Evolutionary conservation across 1,284 basidiomycete species (phyloP).

Genomic region (Microbotryum saponariae): DNA sequence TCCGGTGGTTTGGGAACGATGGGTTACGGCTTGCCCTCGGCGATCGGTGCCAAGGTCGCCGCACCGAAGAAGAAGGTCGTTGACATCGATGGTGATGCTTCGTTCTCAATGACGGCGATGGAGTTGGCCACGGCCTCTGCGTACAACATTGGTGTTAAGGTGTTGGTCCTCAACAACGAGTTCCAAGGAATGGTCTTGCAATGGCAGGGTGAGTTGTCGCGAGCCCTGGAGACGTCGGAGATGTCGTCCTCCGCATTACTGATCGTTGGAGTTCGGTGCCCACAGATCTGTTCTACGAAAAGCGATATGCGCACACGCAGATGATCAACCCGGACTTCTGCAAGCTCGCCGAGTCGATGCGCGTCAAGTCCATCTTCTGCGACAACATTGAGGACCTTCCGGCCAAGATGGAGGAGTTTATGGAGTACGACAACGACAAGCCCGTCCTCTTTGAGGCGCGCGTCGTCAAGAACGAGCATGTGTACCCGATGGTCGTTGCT

Average conservation of each 20-base stretch:
- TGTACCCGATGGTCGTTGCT: constrained; percentile 55
- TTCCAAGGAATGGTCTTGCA: constrained; percentile 98
- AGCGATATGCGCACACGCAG: constrained; percentile 83
- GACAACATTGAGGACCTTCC: constrained; percentile 66
- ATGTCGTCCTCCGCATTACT: not conserved
- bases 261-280: not conserved
- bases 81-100: constrained; percentile 95
- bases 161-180: constrained; percentile 56
- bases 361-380: constrained; percentile 80
- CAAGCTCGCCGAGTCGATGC: constrained; percentile 77
- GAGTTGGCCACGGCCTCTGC: constrained; percentile 90
- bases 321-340: constrained; percentile 96
- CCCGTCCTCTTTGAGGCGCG: constrained; percentile 87
- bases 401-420: constrained; percentile 94
- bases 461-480: constrained; percentile 81
- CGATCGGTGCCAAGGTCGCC: constrained; percentile 94
- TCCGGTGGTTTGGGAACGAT: constrained; percentile 97
- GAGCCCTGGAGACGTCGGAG: not conserved
- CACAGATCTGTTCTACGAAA: constrained; percentile 86
- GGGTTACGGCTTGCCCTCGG: constrained; percentile 92
- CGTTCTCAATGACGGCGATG: constrained; percentile 99
- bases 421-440: constrained; percentile 80
- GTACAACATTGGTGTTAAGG: constrained; percentile 89
- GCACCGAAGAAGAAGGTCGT: constrained; percentile 87
- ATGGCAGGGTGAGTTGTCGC: constrained; percentile 70